Conservation (phyloP, 192 early-diverging fungal genomes). For the Gamsiella multidivaricata region DNA sequence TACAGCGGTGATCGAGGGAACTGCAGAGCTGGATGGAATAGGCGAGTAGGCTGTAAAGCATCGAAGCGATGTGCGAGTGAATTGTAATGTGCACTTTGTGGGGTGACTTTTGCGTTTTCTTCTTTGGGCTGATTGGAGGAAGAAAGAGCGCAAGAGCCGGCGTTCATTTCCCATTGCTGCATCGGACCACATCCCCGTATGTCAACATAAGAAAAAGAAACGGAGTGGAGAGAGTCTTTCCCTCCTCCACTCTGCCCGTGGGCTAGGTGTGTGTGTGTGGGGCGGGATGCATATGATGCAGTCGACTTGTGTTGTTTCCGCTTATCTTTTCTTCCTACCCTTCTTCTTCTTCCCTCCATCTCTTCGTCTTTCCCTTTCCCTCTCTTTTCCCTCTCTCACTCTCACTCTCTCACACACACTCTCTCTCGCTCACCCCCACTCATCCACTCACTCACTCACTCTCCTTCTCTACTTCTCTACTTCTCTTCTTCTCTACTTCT, state of each 20-base stretch:
- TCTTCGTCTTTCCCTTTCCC: background rate
- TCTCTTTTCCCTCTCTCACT: background rate
- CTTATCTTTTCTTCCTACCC: background rate
- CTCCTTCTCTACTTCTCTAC: constrained; percentile 5
- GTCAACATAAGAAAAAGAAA: background rate
- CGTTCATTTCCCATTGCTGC: too few species aligned
- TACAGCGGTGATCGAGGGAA: too few species aligned
- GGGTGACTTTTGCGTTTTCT: background rate
- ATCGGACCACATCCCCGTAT: too few species aligned
- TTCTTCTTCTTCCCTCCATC: background rate
- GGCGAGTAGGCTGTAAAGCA: background rate
- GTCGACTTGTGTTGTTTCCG: background rate
- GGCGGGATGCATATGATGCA: too few species aligned
- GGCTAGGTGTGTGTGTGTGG: too few species aligned
- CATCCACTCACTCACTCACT: background rate
- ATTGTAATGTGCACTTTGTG: constrained; percentile 7
- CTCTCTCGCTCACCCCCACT: background rate
- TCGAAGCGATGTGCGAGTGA: background rate
- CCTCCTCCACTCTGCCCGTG: too few species aligned
- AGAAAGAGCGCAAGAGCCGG: too few species aligned
- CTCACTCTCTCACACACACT: background rate
- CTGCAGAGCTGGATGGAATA: too few species aligned
- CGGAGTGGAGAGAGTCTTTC: background rate
- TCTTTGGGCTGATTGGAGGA: background rate
- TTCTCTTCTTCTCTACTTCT: background rate